Evolutionary conservation across 2,329 filamentous ascomycete species (phyloP).

Genomic region (Paraconiothyrium brasiliense): DNA sequence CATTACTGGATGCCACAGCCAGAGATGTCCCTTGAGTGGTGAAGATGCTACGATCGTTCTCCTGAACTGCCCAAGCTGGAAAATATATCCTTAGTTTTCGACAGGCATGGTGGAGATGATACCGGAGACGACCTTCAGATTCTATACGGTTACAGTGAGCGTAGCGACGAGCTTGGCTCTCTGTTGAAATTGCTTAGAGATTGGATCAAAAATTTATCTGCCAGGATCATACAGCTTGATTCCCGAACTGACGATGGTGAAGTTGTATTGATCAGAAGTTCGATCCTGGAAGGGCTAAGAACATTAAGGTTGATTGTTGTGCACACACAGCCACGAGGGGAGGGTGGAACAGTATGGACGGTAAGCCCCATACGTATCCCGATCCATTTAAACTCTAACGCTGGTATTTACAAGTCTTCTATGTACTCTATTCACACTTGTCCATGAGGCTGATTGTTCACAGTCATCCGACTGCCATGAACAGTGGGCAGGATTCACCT

Average conservation of each 20-base stretch:
- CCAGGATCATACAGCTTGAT: conserved; percentile 4
- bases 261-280: background rate
- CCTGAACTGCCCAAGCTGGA: conserved; percentile 10
- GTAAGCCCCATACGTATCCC: background rate
- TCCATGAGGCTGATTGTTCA: background rate
- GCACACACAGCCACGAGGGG: conserved; percentile 5
- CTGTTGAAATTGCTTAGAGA: background rate
- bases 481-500: conserved; percentile 12
- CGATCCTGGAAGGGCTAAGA: background rate
- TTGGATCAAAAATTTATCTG: background rate
- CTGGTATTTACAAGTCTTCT: background rate
- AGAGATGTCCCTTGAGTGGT: background rate
- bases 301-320: conserved; percentile 18
- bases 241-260: background rate
- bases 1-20: background rate
- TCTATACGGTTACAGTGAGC: background rate
- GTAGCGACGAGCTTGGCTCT: background rate
- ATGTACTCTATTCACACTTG: background rate
- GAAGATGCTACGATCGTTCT: conserved; percentile 5
- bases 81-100: conserved; percentile 17
- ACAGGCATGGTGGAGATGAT: conserved; percentile 14
- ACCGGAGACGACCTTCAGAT: background rate
- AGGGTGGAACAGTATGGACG: background rate
- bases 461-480: conserved; percentile 7
- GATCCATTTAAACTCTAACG: too few species aligned